Base-by-base conservation (phyloP, 148 eudicot species). In the Bassia scoparia region DNA sequence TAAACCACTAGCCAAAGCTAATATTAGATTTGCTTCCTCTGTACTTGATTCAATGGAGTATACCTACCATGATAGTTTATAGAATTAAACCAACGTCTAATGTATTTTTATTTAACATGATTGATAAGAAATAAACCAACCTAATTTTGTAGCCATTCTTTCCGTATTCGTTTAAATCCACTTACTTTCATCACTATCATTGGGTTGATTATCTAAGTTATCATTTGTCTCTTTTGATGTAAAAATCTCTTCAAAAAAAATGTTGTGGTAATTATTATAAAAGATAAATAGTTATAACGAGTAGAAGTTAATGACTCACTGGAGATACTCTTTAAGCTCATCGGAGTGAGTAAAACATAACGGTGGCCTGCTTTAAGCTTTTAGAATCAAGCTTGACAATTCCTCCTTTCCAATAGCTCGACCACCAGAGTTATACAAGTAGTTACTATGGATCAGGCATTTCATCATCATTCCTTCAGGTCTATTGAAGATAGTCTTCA, bases 271-370 rank as follows among this genome's bases (percentile, higher is more conserved):
- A 50, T 20, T 21, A 26, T 52, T 27, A 46, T 62, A 16, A 34
- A 2, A 33, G n/a, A 15, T 12, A 7, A 0, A 14, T 7, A 23
- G 20, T 1, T 52, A 31, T 21, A 9, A 23, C 1, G 2, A 37
- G 37, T 56, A 20, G 18, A 43, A 41, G 60, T 4, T 20, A 21
- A 3, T 46, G n/a, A 56, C 50, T 30, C 64, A 74, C 77, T 52
- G 49, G 2, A 23, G 61, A 75, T 55, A 20, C 0, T 75, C 66
- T 58, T 55, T 44, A 27, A 75, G 41, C 17, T 37, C 31, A 54
- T 75, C 65, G 0, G 43, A 65, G 18, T 75, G 72, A 75, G 77
- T 23, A 75, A 43, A 31, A 67, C 66, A 67, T 67, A 75, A 15
- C 64, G 35, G 46, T 67, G 65, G 71, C 62, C 23, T 71, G 74